phyloP scores from a whole-genome alignment of 768 basidiomycete genomes.

The Termitomyces sp. region DNA sequence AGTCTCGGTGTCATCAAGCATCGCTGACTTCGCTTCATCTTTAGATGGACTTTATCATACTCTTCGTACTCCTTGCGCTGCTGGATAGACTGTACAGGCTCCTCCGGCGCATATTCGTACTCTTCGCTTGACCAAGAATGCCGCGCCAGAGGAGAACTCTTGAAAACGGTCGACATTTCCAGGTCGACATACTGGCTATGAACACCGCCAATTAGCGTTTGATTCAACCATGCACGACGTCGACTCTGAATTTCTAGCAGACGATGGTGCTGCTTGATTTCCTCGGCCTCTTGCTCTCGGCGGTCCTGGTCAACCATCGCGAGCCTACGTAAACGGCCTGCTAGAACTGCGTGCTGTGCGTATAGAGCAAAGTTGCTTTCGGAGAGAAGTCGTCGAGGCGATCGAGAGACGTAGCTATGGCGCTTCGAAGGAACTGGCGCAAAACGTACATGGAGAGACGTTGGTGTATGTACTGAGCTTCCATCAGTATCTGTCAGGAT shows the following conservation, averaged over 20 bases:
- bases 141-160: constrained; percentile 47
- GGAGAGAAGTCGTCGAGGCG: constrained; percentile 26
- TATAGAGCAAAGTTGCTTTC: constrained; percentile 30
- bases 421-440: constrained; percentile 17
- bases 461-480: constrained; percentile 46
- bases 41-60: constrained; percentile 12
- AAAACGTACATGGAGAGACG: constrained; percentile 27
- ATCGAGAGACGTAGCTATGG: constrained; percentile 18
- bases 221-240: constrained; percentile 65
- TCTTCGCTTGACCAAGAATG: constrained; percentile 37
- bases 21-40: constrained; percentile 10
- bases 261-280: constrained; percentile 34
- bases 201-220: constrained; percentile 29
- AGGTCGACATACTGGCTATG: constrained; percentile 24
- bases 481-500: constrained; percentile 42
- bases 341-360: constrained; percentile 26
- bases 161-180: constrained; percentile 47
- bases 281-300: constrained; percentile 34
- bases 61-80: constrained; percentile 13
- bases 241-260: constrained; percentile 56
- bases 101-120: constrained; percentile 17
- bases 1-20: constrained; percentile 20
- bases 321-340: constrained; percentile 36
- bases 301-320: constrained; percentile 40
- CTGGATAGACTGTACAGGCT: not conserved